Evolutionary conservation across 257 asterid genomes (phyloP).

Genomic region (Penstemon newberryi): DNA sequence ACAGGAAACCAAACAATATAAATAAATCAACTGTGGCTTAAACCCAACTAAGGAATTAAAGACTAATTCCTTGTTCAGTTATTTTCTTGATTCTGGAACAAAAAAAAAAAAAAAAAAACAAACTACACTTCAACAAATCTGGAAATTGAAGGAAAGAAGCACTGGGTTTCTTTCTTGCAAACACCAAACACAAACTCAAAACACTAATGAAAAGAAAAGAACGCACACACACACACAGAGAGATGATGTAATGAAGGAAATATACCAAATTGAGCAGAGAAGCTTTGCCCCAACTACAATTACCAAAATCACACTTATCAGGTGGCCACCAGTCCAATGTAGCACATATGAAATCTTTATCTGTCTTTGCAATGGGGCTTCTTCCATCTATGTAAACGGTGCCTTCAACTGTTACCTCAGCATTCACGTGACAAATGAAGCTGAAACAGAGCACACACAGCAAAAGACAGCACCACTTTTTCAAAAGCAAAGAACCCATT

Average conservation of each 20-base stretch:
- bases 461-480: slow-evolving; percentile 14
- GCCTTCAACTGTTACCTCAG: slow-evolving; percentile 18
- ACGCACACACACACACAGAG: no score
- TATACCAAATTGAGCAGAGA: slow-evolving; percentile 31
- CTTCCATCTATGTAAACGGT: slow-evolving; percentile 45
- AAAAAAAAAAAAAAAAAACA: neutral
- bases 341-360: slow-evolving; percentile 54
- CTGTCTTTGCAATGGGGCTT: slow-evolving; percentile 42
- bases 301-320: slow-evolving; percentile 56
- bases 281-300: slow-evolving; percentile 59
- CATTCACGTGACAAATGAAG: slow-evolving; percentile 24
- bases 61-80: neutral
- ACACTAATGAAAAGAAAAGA: neutral
- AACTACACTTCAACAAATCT: neutral
- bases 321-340: slow-evolving; percentile 74
- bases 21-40: neutral
- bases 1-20: slow-evolving; percentile 8
- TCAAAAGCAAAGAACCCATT: slow-evolving; percentile 20
- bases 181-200: neutral
- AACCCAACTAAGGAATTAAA: neutral
- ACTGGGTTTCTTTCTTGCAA: neutral
- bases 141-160: no score
- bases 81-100: neutral
- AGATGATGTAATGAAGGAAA: neutral
- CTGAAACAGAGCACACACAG: slow-evolving; percentile 20